Percentiles rank a stretch among this genome's conserved stretches.
Conservation (phyloP, 2,329 filamentous ascomycete species). For the Colletotrichum cereale region DNA sequence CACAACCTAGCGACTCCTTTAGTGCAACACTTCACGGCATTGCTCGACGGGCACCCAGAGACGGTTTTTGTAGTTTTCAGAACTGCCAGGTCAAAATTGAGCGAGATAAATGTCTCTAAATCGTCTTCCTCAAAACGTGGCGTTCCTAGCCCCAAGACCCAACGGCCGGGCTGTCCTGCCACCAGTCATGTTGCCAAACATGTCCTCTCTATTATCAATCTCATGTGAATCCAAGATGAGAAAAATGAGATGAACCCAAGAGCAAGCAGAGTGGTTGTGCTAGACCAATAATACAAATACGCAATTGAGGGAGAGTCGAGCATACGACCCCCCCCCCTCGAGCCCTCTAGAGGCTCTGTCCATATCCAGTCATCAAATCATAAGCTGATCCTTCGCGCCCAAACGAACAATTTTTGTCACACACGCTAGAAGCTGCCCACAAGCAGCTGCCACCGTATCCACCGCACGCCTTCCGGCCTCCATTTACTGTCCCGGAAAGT, state of each 20-base stretch:
- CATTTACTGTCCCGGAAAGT: slow-evolving; percentile 48
- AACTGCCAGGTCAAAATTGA: slow-evolving; percentile 38
- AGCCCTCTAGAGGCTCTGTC: slow-evolving; percentile 26
- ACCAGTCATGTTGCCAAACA: slow-evolving; percentile 6
- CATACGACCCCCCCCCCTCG: slow-evolving; percentile 22
- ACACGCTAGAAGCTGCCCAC: neutral
- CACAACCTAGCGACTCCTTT: neutral
- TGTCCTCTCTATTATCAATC: slow-evolving; percentile 31
- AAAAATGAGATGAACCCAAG: slow-evolving; percentile 21
- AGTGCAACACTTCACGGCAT: slow-evolving; percentile 13
- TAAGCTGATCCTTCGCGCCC: slow-evolving; percentile 28
- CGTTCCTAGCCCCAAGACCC: slow-evolving; percentile 2
- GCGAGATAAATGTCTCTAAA: slow-evolving; percentile 35
- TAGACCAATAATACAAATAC: slow-evolving; percentile 31
- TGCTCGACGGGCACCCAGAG: slow-evolving; percentile 19
- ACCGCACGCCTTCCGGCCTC: neutral
- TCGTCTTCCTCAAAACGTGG: slow-evolving; percentile 16
- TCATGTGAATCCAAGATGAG: slow-evolving; percentile 34
- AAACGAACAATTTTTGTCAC: slow-evolving; percentile 25
- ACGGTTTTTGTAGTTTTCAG: slow-evolving; percentile 14
- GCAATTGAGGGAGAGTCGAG: slow-evolving; percentile 18
- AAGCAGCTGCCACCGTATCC: slow-evolving; percentile 15
- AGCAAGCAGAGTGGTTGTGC: slow-evolving; percentile 35
- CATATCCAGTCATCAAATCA: slow-evolving; percentile 38
- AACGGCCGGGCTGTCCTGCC: neutral